A percentile compares a stretch with the other conserved stretches of the same genome.
Conservation (phyloP, 2,329 filamentous ascomycete genomes). For the Monosporascus ibericus region DNA sequence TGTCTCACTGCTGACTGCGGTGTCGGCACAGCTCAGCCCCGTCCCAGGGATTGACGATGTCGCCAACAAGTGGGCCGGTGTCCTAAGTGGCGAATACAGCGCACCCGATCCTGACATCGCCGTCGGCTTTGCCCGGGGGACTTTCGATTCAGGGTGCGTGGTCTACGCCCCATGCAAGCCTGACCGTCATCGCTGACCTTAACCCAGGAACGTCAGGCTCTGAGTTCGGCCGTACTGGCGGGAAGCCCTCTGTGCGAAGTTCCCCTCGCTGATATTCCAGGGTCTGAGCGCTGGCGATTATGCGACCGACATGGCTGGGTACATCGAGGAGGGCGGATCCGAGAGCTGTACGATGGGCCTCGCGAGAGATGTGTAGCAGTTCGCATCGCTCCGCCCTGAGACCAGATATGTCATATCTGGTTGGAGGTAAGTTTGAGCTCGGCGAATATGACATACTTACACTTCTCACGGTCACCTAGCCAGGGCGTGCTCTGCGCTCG, state of each 20-base stretch:
- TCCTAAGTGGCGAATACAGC: slow-evolving; percentile 6
- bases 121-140: slow-evolving; percentile 15
- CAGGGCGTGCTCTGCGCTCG: slow-evolving; percentile 14
- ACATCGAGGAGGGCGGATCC: slow-evolving; percentile 13
- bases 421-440: slow-evolving; percentile 11
- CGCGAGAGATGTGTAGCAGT: slow-evolving; percentile 8
- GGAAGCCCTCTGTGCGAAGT: slow-evolving; percentile 4
- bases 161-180: not conserved
- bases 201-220: slow-evolving; percentile 10
- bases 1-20: not conserved
- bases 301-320: slow-evolving; percentile 13
- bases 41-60: not conserved
- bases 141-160: slow-evolving; percentile 13
- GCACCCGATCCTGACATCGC: slow-evolving; percentile 12
- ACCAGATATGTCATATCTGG: slow-evolving; percentile 12
- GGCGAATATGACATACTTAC: not conserved
- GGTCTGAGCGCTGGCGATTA: slow-evolving; percentile 12
- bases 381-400: slow-evolving; percentile 7
- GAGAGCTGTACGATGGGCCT: slow-evolving; percentile 8
- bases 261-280: slow-evolving; percentile 9
- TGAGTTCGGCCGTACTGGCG: slow-evolving; percentile 14
- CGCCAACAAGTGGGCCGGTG: slow-evolving; percentile 10
- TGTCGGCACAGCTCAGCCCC: not conserved
- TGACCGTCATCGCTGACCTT: not conserved
- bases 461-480: slow-evolving; percentile 1